A percentile compares a stretch with the other conserved stretches of the same genome.
These are phyloP conservation scores for Mortierella sp. DNA, from an alignment of 371 early-diverging fungal genomes.

Conservation along the genomic window DNA sequence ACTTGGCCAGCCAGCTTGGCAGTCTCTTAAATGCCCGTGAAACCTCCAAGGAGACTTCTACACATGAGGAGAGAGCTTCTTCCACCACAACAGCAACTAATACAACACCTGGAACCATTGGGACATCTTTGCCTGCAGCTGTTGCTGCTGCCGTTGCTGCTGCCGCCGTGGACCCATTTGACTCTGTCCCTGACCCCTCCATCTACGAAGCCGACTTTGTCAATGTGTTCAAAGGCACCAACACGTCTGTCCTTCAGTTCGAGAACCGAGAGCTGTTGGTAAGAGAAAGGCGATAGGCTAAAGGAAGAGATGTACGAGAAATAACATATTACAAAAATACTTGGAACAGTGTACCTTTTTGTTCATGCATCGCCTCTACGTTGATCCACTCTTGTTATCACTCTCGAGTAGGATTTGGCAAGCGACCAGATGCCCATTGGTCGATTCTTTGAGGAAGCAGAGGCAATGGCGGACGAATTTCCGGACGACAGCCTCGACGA, in stretches of 20 bases:
- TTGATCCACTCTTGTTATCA: background rate
- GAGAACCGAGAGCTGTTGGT: conserved; percentile 64
- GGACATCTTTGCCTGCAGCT: too few relatives aligned
- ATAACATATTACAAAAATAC: too few relatives aligned
- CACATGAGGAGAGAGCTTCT: background rate
- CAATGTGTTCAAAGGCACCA: conserved; percentile 15
- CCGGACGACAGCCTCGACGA: conserved; percentile 44
- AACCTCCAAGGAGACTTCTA: background rate
- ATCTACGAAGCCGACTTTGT: conserved; percentile 37
- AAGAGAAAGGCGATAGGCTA: conserved; percentile 12
- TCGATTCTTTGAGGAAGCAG: conserved; percentile 61
- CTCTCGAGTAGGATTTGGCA: conserved; percentile 59
- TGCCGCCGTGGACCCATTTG: background rate
- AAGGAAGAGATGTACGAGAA: too few relatives aligned
- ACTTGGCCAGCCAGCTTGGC: conserved; percentile 20
- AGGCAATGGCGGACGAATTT: conserved; percentile 34
- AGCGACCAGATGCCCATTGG: conserved; percentile 65
- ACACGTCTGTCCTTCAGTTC: conserved; percentile 53
- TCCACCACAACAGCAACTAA: background rate
- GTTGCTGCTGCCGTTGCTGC: background rate
- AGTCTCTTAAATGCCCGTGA: background rate
- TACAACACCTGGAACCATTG: background rate
- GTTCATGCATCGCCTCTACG: background rate
- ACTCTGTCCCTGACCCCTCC: conserved; percentile 30
- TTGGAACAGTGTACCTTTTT: too few relatives aligned